A percentile compares a stretch with the other conserved stretches of the same genome.
These are phyloP conservation scores for Zymoseptoria pseudotritici DNA, from an alignment of 2,329 filamentous ascomycete genomes.

Conservation along the genomic window DNA sequence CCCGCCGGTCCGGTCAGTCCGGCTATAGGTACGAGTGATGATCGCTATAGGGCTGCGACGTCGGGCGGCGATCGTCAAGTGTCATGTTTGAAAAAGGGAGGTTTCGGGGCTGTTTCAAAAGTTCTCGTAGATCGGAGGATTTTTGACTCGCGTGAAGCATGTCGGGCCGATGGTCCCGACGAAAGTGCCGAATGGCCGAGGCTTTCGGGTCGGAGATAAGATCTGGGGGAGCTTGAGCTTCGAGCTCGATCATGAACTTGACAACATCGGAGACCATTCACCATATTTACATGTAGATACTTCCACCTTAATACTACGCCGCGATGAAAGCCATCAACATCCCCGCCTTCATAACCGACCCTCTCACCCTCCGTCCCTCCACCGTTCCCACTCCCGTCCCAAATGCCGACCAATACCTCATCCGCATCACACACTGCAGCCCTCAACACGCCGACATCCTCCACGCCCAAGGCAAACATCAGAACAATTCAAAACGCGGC, in stretches of 20 bases:
- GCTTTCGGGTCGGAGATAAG: not conserved
- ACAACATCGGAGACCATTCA: too few relatives aligned
- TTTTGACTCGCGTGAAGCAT: not conserved
- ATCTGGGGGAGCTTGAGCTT: not conserved
- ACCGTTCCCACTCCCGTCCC: slow-evolving; percentile 28
- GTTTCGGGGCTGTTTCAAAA: not conserved
- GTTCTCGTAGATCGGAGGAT: not conserved
- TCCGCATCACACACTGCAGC: slow-evolving; percentile 48
- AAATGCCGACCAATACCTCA: slow-evolving; percentile 33
- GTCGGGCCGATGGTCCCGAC: not conserved
- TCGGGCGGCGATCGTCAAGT: not conserved
- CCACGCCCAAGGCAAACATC: slow-evolving; percentile 52
- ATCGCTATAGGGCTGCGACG: too few relatives aligned
- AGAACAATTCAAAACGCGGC: slow-evolving; percentile 43
- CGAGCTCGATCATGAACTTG: too few relatives aligned
- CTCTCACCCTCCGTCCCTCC: slow-evolving; percentile 23
- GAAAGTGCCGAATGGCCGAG: not conserved
- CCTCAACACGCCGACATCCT: slow-evolving; percentile 56
- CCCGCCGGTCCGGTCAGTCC: too few relatives aligned
- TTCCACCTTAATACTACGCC: not conserved
- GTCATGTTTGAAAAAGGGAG: not conserved
- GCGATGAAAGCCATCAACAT: slow-evolving; percentile 39
- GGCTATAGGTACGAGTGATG: too few relatives aligned
- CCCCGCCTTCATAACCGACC: slow-evolving; percentile 29
- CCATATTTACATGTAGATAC: not conserved